Percentiles rank a stretch among this genome's conserved stretches.
Conservation (phyloP, 345 rosid species). For the Gossypium australe region DNA sequence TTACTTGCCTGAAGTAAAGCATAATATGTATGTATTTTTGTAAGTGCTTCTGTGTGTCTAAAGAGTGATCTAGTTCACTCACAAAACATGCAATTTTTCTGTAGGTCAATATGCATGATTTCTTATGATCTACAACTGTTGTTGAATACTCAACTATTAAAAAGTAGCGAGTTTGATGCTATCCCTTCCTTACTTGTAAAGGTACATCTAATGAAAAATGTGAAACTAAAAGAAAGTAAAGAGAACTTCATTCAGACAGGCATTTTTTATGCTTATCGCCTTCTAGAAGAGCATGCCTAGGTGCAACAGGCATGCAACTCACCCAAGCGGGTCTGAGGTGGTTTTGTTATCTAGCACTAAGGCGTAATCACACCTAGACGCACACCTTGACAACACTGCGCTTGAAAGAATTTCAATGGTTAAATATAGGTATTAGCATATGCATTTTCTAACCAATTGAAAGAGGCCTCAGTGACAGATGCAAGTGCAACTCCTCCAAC, state of each 20-base stretch:
- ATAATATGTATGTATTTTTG: background rate
- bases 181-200: background rate
- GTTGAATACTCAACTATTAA: background rate
- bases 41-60: background rate
- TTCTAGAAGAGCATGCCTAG: background rate
- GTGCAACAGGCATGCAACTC: background rate
- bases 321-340: background rate
- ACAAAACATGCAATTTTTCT: background rate
- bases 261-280: background rate
- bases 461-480: constrained; percentile 85
- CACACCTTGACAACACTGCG: background rate
- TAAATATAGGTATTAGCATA: background rate
- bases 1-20: background rate
- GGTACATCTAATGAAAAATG: background rate
- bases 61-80: background rate
- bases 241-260: background rate
- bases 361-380: background rate
- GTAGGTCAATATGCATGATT: background rate
- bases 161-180: background rate
- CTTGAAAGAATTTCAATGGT: background rate
- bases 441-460: constrained; percentile 62
- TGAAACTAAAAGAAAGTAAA: too few relatives aligned
- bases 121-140: background rate
- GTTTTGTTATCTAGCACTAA: background rate
- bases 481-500: constrained; percentile 98